Evolutionary conservation across 148 eudicot species (phyloP), one percentile per base, ranked within the genome.

Genomic region (Nepenthes mirabilis): DNA sequence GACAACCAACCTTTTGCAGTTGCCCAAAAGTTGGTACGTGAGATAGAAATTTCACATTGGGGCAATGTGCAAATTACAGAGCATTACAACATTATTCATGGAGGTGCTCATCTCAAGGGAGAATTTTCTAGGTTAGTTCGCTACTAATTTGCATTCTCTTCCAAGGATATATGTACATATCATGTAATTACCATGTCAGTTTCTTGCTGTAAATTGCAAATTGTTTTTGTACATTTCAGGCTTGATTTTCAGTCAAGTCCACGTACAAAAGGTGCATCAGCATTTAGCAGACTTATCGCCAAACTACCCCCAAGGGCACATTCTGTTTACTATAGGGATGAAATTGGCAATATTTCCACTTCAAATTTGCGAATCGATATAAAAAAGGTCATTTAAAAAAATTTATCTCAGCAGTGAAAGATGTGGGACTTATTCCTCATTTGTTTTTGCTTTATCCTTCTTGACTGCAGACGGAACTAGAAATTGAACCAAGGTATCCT

Each of bases 1-100:
- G 85, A 77, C 75, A 86, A 82, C 69, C 77, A 69, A 47, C 95
- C 99, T n/a, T 81, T 82, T 69, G 75, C 86, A 40, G 87, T 94
- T 74, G 99, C 95, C 70, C 67, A 78, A 74, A 88, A 84, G 80
- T 86, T 94, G 75, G 84, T 86, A 52, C 85, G 99, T 36, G 99
- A 94, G 77, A 84, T 94, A 62, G 99, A 94, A 70, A 75, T 94
- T 68, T 94, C 99, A 43, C 99, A 94, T 68, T 94, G 99, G 99
- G 99, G 99, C 14, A 89, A 81, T 72, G 83, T 94, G 67, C 97
- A 89, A 76, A 67, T 94, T 67, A 94, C 93, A 34, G 99, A 94
- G 73, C 88, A 94, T 69, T 94, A 94, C 74, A 79, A 78, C 73
- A 80, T 94, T 40, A 63, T 81, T 66, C 94, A 89, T 81, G 95